Evolutionary conservation across 352 stramenopile genomes (phyloP).

Genomic region (Phytophthora melonis): DNA sequence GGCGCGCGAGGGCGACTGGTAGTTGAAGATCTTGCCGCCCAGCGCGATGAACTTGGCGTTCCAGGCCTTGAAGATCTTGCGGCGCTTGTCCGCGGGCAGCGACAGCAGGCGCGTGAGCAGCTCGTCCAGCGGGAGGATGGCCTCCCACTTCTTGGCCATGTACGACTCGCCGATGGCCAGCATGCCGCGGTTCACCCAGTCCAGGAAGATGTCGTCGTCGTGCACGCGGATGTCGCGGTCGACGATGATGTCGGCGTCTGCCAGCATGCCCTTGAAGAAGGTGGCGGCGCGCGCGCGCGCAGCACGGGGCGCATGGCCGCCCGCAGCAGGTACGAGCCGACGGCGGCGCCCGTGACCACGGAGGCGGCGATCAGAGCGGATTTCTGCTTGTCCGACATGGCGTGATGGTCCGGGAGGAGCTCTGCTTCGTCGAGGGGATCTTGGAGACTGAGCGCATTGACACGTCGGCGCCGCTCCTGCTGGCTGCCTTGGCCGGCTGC

Average conservation of each 20-base stretch:
- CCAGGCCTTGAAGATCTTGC: conserved; percentile 90
- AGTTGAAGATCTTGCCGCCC: conserved; percentile 87
- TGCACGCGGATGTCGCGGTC: conserved; percentile 85
- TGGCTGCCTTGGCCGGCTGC: background rate
- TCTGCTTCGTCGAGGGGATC: conserved; percentile 31
- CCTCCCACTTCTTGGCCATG: conserved; percentile 90
- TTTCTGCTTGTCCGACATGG: conserved; percentile 71
- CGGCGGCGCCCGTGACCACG: conserved; percentile 66
- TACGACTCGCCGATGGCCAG: conserved; percentile 89
- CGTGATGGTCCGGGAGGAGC: background rate
- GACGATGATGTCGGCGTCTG: conserved; percentile 82
- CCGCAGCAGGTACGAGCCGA: conserved; percentile 77
- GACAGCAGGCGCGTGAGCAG: conserved; percentile 78
- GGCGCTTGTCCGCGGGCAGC: conserved; percentile 76
- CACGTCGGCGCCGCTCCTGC: conserved; percentile 18
- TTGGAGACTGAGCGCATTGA: conserved; percentile 42
- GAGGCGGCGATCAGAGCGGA: conserved; percentile 75
- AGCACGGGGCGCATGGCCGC: conserved; percentile 76
- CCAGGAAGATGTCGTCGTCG: conserved; percentile 87
- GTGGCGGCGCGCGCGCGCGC: conserved; percentile 65
- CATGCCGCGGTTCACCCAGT: conserved; percentile 89
- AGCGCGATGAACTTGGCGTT: conserved; percentile 86
- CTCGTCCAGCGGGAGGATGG: conserved; percentile 81
- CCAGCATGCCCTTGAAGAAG: conserved; percentile 87
- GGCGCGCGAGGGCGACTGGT: conserved; percentile 84